Evolutionary conservation across 1,284 basidiomycete species (phyloP).

Genomic region (Rhodotorula sp.): DNA sequence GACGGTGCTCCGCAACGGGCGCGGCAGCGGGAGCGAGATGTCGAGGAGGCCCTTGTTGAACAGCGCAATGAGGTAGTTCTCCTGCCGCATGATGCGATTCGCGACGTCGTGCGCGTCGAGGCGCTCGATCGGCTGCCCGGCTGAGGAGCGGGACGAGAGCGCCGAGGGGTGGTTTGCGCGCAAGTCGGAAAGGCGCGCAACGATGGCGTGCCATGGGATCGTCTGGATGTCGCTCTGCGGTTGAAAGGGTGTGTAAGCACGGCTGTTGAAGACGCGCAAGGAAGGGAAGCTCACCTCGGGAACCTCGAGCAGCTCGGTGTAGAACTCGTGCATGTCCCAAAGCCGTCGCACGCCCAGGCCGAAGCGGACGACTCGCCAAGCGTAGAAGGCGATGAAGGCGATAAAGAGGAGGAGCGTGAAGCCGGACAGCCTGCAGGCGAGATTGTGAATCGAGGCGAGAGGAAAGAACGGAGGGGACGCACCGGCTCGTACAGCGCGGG

Average conservation of each 20-base stretch:
- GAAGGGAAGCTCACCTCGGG: constrained; percentile 56
- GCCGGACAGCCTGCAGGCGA: constrained; percentile 66
- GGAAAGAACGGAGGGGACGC: constrained; percentile 41
- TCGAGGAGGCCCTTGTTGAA: constrained; percentile 97
- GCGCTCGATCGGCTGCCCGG: constrained; percentile 57
- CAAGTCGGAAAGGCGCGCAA: constrained; percentile 67
- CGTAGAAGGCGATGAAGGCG: constrained; percentile 76
- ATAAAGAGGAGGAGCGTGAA: constrained; percentile 75
- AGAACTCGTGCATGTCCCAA: constrained; percentile 89
- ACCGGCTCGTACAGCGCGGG: constrained; percentile 77
- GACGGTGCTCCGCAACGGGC: constrained; percentile 48
- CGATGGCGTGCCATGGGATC: constrained; percentile 93
- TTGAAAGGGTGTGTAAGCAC: background rate
- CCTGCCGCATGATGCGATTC: constrained; percentile 93
- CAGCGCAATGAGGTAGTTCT: constrained; percentile 96
- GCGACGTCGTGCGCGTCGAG: constrained; percentile 96
- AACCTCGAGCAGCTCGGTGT: constrained; percentile 60
- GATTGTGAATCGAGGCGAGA: background rate
- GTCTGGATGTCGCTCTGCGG: constrained; percentile 92
- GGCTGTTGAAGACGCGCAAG: no score
- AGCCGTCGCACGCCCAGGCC: constrained; percentile 65
- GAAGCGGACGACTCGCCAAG: constrained; percentile 59
- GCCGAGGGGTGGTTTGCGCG: constrained; percentile 46
- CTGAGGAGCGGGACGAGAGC: constrained; percentile 36
- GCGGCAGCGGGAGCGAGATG: constrained; percentile 74